Evolutionary conservation across 768 basidiomycete genomes (phyloP).

Genomic region (Amanita exitialis): DNA sequence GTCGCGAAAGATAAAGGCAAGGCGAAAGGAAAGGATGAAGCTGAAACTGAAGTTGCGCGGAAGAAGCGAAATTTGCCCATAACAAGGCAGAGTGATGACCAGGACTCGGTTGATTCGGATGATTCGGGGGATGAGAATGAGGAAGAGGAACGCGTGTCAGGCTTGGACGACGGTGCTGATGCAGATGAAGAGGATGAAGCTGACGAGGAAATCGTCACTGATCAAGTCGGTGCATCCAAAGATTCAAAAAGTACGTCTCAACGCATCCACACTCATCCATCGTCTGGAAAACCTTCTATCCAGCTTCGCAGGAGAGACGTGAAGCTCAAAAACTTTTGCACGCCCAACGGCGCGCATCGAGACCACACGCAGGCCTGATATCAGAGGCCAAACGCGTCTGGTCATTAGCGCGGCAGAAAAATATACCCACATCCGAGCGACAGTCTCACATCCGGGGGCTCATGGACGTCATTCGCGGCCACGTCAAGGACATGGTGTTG

Average conservation of each 20-base stretch:
- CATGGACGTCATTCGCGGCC: constrained; percentile 69
- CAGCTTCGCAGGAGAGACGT: constrained; percentile 62
- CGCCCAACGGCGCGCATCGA: constrained; percentile 64
- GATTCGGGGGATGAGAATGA: neutral
- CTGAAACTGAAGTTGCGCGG: neutral
- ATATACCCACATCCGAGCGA: constrained; percentile 59
- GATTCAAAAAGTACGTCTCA: constrained; percentile 47
- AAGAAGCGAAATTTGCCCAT: constrained; percentile 4
- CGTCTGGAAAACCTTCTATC: neutral
- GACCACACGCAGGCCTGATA: constrained; percentile 67
- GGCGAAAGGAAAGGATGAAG: neutral
- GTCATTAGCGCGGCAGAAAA: constrained; percentile 67
- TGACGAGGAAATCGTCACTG: constrained; percentile 14
- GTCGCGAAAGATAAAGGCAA: constrained; percentile 1
- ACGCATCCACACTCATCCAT: neutral
- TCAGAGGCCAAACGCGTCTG: constrained; percentile 67
- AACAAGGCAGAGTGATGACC: neutral
- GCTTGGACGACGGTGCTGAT: neutral
- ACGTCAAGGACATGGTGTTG: constrained; percentile 76
- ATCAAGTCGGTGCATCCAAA: constrained; percentile 23
- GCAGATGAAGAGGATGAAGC: constrained; percentile 32
- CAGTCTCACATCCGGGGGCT: constrained; percentile 65
- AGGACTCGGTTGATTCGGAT: neutral
- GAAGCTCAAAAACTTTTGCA: constrained; percentile 58
- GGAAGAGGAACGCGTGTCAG: neutral